These are phyloP conservation scores for Leishmania gerbilli DNA, from an alignment of 208 protist species.

Conservation along the genomic window DNA sequence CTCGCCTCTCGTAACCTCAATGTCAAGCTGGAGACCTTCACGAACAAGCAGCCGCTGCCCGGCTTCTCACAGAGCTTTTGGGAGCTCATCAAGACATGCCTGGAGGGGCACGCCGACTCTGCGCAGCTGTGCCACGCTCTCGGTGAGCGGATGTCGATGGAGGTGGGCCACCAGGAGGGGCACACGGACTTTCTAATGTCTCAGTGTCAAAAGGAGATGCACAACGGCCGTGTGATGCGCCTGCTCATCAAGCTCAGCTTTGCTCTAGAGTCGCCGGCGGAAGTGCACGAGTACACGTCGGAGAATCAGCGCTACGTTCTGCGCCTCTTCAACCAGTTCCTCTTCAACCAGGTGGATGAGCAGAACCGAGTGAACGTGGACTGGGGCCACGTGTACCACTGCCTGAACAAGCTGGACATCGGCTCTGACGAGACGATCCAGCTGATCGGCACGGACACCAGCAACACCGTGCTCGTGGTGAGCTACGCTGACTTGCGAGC, in stretches of 20 bases:
- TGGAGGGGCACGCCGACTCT: slow-evolving; percentile 64
- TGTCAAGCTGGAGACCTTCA: slow-evolving; percentile 57
- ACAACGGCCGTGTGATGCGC: slow-evolving; percentile 96
- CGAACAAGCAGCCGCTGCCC: slow-evolving; percentile 56
- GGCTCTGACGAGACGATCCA: slow-evolving; percentile 94
- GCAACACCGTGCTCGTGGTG: slow-evolving; percentile 91
- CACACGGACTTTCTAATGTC: slow-evolving; percentile 89
- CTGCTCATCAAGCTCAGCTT: slow-evolving; percentile 95
- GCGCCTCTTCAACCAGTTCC: slow-evolving; percentile 95
- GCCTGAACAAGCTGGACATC: slow-evolving; percentile 97
- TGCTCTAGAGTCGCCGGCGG: slow-evolving; percentile 85
- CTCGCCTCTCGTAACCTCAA: slow-evolving; percentile 71
- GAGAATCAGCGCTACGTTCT: slow-evolving; percentile 82
- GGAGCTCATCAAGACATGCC: slow-evolving; percentile 76
- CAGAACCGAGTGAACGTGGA: slow-evolving; percentile 90
- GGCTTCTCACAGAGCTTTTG: slow-evolving; percentile 85
- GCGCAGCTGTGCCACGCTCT: slow-evolving; percentile 75
- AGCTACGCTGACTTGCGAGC: slow-evolving; percentile 94
- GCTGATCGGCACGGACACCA: slow-evolving; percentile 91
- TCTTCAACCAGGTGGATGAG: slow-evolving; percentile 96
- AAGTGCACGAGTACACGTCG: slow-evolving; percentile 77
- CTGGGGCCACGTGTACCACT: slow-evolving; percentile 95
- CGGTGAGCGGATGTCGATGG: slow-evolving; percentile 88
- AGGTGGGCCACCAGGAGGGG: slow-evolving; percentile 85
- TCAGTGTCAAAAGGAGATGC: slow-evolving; percentile 93